Conservation (phyloP, 2,329 filamentous ascomycete genomes). For the Beauveria sp. region DNA sequence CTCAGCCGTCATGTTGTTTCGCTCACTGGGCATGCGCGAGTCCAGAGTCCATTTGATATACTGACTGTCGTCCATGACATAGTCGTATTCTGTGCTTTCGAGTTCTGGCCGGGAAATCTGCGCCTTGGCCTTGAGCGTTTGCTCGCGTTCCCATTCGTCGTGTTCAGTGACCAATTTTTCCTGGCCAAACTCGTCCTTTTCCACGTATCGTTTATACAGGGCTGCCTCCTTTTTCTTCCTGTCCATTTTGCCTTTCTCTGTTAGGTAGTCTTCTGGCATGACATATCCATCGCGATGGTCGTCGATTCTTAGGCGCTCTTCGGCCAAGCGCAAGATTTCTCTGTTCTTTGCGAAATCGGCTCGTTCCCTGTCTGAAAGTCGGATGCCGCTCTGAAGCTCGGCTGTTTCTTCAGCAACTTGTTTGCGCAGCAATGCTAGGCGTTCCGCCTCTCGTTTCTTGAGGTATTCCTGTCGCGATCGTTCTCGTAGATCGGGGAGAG, state of each 20-base stretch:
- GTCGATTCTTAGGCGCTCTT: slow-evolving; percentile 80
- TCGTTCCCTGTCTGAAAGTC: slow-evolving; percentile 70
- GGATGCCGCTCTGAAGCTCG: slow-evolving; percentile 68
- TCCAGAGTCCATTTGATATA: slow-evolving; percentile 81
- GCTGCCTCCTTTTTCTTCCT: slow-evolving; percentile 81
- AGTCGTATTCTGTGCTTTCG: slow-evolving; percentile 80
- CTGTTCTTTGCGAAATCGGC: slow-evolving; percentile 84
- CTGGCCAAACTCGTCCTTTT: slow-evolving; percentile 77
- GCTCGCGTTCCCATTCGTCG: slow-evolving; percentile 92
- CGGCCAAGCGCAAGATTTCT: slow-evolving; percentile 71
- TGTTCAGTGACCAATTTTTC: slow-evolving; percentile 90
- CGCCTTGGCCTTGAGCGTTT: slow-evolving; percentile 77
- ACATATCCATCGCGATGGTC: slow-evolving; percentile 88
- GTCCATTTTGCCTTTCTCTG: slow-evolving; percentile 84
- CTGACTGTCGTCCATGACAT: slow-evolving; percentile 84
- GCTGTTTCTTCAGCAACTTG: slow-evolving; percentile 85
- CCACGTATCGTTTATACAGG: slow-evolving; percentile 83
- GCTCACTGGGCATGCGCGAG: slow-evolving; percentile 62
- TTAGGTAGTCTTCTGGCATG: slow-evolving; percentile 92
- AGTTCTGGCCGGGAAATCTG: slow-evolving; percentile 71
- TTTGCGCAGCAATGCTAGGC: slow-evolving; percentile 75
- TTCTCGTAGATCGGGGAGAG: slow-evolving; percentile 73
- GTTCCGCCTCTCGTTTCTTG: slow-evolving; percentile 83
- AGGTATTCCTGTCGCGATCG: slow-evolving; percentile 88
- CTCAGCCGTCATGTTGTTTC: slow-evolving; percentile 65